phyloP scores from a whole-genome alignment of 2,329 filamentous ascomycete species.

The Coleophoma crateriformis region DNA sequence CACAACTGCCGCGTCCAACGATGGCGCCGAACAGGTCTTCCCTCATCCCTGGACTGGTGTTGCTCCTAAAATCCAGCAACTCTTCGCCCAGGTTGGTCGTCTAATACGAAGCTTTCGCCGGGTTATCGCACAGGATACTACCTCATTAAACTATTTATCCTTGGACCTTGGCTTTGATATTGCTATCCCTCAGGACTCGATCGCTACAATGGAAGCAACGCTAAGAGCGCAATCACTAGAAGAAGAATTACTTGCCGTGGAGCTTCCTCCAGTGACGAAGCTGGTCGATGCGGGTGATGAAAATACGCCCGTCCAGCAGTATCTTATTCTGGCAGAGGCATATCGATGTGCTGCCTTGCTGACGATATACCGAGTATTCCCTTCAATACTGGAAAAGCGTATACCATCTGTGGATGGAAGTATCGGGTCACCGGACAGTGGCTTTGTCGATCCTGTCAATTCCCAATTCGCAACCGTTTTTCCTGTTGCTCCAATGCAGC shows the following conservation, averaged over 20 bases:
- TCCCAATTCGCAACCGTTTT: constrained; percentile 1
- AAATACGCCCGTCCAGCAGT: constrained; percentile 23
- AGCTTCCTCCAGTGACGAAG: constrained; percentile 11
- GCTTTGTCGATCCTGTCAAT: not conserved
- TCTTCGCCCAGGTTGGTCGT: constrained; percentile 22
- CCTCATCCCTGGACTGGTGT: constrained; percentile 25
- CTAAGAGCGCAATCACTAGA: constrained; percentile 16
- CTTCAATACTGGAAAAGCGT: constrained; percentile 13
- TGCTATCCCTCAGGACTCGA: constrained; percentile 8
- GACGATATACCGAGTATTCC: constrained; percentile 21
- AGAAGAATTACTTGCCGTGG: constrained; percentile 19
- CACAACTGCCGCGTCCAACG: constrained; percentile 1
- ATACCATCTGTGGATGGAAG: constrained; percentile 6
- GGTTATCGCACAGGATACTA: constrained; percentile 9
- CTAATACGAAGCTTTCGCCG: constrained; percentile 20
- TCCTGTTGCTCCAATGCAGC: constrained; percentile 2
- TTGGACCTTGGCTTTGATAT: constrained; percentile 17
- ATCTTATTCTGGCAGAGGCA: constrained; percentile 21
- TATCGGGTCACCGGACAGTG: not conserved
- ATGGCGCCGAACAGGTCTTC: constrained; percentile 14
- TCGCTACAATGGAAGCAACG: constrained; percentile 11
- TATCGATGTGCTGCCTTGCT: constrained; percentile 20
- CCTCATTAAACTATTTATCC: constrained; percentile 12
- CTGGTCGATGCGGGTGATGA: constrained; percentile 23
- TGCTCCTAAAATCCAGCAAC: constrained; percentile 17